Evolutionary conservation across 176 grass and related monocot genomes (phyloP).

Genomic region (Eragrostis nindensis): DNA sequence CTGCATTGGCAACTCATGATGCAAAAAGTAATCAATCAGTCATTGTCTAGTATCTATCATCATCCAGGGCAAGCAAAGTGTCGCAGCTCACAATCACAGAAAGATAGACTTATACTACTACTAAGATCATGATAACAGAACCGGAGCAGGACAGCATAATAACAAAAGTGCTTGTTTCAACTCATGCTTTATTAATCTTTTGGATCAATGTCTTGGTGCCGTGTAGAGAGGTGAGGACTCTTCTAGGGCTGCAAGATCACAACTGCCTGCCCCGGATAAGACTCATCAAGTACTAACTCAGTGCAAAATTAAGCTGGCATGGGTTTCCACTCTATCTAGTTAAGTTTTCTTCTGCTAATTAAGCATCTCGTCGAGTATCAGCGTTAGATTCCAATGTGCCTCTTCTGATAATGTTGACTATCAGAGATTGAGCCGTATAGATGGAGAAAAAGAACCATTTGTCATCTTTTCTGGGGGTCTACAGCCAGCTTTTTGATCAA

Average conservation of each 20-base stretch:
- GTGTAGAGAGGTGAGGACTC: background rate
- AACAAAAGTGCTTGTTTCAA: background rate
- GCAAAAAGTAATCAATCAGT: conserved; percentile 14
- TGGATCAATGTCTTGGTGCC: conserved; percentile 1
- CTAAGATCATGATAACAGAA: conserved; percentile 13
- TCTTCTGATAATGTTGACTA: background rate
- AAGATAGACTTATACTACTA: background rate
- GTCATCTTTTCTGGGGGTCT: conserved; percentile 15
- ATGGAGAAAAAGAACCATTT: background rate
- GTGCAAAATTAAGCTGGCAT: no score
- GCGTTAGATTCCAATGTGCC: background rate
- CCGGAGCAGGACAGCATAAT: background rate
- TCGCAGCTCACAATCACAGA: background rate
- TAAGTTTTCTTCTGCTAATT: background rate
- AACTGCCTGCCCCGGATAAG: no score
- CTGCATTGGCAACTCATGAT: background rate
- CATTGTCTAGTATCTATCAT: conserved; percentile 2
- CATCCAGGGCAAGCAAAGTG: conserved; percentile 26
- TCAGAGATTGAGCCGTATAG: background rate
- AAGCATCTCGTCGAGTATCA: conserved; percentile 1
- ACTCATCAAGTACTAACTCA: background rate
- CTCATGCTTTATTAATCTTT: background rate
- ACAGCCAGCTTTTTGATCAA: conserved; percentile 24
- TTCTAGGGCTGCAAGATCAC: no score
- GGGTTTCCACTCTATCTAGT: background rate